phyloP scores from a whole-genome alignment of 805 yeast species.

The Spathaspora girioi region DNA sequence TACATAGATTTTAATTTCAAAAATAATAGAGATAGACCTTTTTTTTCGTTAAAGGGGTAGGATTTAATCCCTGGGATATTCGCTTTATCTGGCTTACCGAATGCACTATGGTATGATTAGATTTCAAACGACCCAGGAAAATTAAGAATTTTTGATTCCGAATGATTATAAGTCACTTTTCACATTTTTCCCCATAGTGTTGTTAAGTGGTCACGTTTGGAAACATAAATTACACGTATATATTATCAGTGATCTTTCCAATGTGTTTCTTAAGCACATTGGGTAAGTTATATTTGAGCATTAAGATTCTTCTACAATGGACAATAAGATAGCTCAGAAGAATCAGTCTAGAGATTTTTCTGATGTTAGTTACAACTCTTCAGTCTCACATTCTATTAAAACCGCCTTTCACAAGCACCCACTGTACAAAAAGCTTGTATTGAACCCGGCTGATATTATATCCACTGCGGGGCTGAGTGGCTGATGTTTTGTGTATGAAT shows the following conservation, averaged over 20 bases:
- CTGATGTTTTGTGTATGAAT: not conserved
- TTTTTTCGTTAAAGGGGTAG: not conserved
- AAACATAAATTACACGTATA: not conserved
- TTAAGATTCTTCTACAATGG: too few species aligned
- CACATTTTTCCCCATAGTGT: not conserved
- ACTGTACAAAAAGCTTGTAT: too few species aligned
- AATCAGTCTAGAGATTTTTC: too few species aligned
- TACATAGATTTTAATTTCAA: not conserved
- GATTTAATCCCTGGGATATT: slow-evolving; percentile 6
- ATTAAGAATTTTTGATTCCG: not conserved
- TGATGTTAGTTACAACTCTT: too few species aligned
- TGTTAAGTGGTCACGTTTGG: not conserved
- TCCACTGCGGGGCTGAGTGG: not conserved
- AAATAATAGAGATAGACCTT: not conserved
- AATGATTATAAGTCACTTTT: not conserved
- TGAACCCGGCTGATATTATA: too few species aligned
- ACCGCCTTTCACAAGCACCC: too few species aligned
- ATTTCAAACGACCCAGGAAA: slow-evolving; percentile 9
- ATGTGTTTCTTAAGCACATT: too few species aligned
- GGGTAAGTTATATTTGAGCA: too few species aligned
- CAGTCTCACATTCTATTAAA: too few species aligned
- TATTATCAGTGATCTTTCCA: not conserved
- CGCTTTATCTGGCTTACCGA: slow-evolving; percentile 6
- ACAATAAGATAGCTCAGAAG: too few species aligned
- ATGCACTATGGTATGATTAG: slow-evolving; percentile 5